Base-by-base conservation (phyloP, 768 basidiomycete species). In the Lentinula raphanica region DNA sequence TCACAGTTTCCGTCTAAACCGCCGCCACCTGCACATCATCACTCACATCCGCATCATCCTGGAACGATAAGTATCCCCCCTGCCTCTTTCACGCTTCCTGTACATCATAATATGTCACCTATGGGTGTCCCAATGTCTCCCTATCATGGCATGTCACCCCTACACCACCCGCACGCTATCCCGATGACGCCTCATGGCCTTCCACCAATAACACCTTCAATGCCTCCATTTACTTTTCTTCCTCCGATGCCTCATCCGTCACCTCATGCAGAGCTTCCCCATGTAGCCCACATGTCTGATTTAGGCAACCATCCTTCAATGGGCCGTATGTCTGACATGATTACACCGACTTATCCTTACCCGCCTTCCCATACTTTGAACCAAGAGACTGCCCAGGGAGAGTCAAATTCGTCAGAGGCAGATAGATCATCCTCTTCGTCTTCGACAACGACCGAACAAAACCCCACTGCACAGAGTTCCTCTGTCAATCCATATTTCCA, bases 181-280 rank as follows among this genome's bases (percentile, higher is more conserved):
- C 69, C 75, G 31, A 76, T 86, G 60, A 91, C 88, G 9, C 87
- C 88, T n/a, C 83, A 86, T 61, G 89, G 90, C 0, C 74, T 94
- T n/a, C 90, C 91, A 13, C 89, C 92, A 1, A 93, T 97, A 66
- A 97, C 95, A n/a, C 94, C 95, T 0, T 90, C 89, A 60, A 98
- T 98, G 95, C 96, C 96, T 1, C 86, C 92, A 5, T 98, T 97
- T 73, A 87, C 85, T 12, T 95, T 97, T 71, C 77, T 88, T 36
- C 79, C 83, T 17, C 83, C 82, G 54, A 45, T 63, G 3, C 62
- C 62, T 32, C 59, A 65, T 59, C 60, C 62, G 7, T 60, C 61
- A 25, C 54, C 63, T n/a, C 45, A 54, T 42, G 42, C 36, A 3
- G 44, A 56, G 21, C n/a, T n/a, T n/a, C n/a, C n/a, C n/a, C n/a